Percentiles rank a stretch among this genome's conserved stretches.
These are phyloP conservation scores for Daldinia caldariorum DNA, from an alignment of 495 filamentous ascomycete genomes.

Conservation along the genomic window DNA sequence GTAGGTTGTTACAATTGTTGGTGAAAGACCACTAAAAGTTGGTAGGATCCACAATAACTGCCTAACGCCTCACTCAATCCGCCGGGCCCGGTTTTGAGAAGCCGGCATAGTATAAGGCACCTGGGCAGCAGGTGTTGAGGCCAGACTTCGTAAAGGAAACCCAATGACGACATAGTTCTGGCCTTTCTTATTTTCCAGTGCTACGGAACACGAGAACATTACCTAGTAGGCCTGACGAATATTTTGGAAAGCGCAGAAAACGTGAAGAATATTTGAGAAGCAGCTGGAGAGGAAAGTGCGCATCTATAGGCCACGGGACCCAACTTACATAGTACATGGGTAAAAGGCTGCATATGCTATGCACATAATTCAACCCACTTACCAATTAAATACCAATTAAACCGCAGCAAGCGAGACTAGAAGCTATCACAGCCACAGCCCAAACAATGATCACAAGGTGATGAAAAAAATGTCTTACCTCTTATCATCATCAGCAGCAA, in stretches of 20 bases:
- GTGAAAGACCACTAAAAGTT: not conserved
- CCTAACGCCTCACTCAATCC: not conserved
- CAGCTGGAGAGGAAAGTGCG: slow-evolving; percentile 15
- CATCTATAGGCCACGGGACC: slow-evolving; percentile 31
- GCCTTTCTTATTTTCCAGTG: not conserved
- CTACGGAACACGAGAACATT: slow-evolving; percentile 2
- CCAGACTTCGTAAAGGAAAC: slow-evolving; percentile 6
- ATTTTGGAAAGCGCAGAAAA: slow-evolving; percentile 5
- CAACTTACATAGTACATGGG: slow-evolving; percentile 23
- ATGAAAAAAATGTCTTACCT: slow-evolving; percentile 35
- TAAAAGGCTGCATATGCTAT: slow-evolving; percentile 35
- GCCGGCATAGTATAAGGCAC: not conserved
- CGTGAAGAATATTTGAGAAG: slow-evolving; percentile 23
- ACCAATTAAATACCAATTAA: slow-evolving; percentile 43
- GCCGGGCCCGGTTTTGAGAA: slow-evolving; percentile 1
- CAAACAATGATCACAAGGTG: slow-evolving; percentile 39
- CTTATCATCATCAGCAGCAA: slow-evolving; percentile 28
- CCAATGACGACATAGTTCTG: slow-evolving; percentile 9
- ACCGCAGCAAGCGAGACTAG: slow-evolving; percentile 27
- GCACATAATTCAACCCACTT: slow-evolving; percentile 25
- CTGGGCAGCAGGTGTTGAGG: not conserved
- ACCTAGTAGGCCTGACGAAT: not conserved
- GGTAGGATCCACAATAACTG: slow-evolving; percentile 1
- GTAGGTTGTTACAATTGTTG: not conserved
- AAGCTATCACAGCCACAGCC: slow-evolving; percentile 37